Evolutionary conservation across 2,329 filamentous ascomycete genomes (phyloP).

Genomic region (Ophiosphaerella korrae): DNA sequence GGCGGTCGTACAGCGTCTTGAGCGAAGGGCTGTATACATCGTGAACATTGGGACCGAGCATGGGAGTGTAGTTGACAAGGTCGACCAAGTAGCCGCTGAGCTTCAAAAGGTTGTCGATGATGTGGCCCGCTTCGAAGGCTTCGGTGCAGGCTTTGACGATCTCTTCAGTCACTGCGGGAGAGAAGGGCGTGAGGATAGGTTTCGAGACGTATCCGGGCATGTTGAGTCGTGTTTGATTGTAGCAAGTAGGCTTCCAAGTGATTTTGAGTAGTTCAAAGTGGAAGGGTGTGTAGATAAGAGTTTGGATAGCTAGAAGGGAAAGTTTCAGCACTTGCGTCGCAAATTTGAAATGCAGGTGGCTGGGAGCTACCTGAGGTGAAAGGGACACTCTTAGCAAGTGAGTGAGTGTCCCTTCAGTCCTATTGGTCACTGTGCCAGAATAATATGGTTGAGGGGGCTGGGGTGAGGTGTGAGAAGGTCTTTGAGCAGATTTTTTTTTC

Average conservation of each 20-base stretch:
- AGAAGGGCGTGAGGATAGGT: slow-evolving; percentile 14
- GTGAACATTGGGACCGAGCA: slow-evolving; percentile 1
- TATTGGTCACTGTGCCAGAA: slow-evolving; percentile 11
- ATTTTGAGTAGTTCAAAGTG: no score
- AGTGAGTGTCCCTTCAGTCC: slow-evolving; percentile 11
- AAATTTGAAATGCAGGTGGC: background rate
- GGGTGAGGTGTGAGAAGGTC: background rate
- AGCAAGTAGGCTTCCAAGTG: no score
- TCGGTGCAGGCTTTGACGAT: slow-evolving; percentile 10
- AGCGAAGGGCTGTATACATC: slow-evolving; percentile 37
- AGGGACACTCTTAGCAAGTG: slow-evolving; percentile 7
- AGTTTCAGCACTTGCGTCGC: no score
- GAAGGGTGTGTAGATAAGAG: no score
- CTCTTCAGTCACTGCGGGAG: slow-evolving; percentile 19
- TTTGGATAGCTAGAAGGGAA: no score
- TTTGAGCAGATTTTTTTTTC: no score
- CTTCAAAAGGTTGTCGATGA: slow-evolving; percentile 25
- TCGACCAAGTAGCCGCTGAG: slow-evolving; percentile 18
- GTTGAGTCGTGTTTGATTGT: background rate
- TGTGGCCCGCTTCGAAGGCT: slow-evolving; percentile 13
- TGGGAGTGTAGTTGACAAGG: slow-evolving; percentile 15
- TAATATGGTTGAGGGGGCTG: background rate
- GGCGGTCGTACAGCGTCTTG: slow-evolving; percentile 32
- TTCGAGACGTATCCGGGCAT: background rate
- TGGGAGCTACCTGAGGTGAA: slow-evolving; percentile 18